Conservation (phyloP, 2,329 filamentous ascomycete species). For the Verticillium nonalfalfae region DNA sequence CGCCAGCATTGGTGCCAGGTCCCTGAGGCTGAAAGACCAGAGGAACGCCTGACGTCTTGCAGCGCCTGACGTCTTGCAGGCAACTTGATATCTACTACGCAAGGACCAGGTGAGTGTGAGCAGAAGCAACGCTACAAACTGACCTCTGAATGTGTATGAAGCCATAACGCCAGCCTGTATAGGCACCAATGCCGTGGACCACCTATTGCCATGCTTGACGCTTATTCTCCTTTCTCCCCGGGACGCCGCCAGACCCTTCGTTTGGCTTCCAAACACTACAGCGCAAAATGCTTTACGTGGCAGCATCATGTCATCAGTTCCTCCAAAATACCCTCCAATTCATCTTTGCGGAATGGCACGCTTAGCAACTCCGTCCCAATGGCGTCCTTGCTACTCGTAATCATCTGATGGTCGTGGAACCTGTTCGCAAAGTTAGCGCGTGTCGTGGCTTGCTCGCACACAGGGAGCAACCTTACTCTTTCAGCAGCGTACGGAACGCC, state of each 20-base stretch:
- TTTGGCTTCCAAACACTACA: not conserved
- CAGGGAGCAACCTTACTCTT: constrained; percentile 59
- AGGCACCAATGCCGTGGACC: not conserved
- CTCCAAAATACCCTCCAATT: constrained; percentile 83
- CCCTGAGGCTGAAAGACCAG: too few relatives aligned
- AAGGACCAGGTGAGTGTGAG: not conserved
- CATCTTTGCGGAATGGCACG: constrained; percentile 79
- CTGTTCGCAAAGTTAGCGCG: constrained; percentile 32
- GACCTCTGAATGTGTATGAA: not conserved
- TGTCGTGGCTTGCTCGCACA: not conserved
- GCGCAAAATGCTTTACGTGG: not conserved
- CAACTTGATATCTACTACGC: too few relatives aligned
- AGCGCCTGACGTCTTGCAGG: too few relatives aligned
- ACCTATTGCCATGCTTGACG: not conserved
- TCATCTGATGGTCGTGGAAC: constrained; percentile 97
- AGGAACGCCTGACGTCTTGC: not conserved
- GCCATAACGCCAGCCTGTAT: not conserved
- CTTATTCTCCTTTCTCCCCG: not conserved
- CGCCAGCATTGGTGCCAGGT: too few relatives aligned
- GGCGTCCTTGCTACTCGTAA: constrained; percentile 79
- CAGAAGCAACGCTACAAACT: too few relatives aligned
- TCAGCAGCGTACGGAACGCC: constrained; percentile 86
- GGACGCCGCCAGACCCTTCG: not conserved
- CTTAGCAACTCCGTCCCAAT: constrained; percentile 80
- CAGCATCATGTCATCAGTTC: constrained; percentile 46